Conservation (phyloP, 306 rosid species). For the Sesbania bispinosa region DNA sequence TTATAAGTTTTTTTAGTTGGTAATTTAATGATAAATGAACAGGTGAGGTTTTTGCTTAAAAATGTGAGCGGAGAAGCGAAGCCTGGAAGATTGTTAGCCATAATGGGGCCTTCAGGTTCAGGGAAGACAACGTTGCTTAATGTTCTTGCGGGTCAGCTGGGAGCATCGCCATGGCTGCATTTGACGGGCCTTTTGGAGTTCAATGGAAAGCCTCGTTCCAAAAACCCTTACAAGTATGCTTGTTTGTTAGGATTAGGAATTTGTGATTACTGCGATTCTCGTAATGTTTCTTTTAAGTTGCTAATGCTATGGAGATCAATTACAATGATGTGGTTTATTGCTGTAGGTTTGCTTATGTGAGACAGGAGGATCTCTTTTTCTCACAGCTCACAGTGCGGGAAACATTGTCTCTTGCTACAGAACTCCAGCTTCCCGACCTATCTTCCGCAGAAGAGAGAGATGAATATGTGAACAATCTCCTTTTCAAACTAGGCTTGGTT, state of each 20-base stretch:
- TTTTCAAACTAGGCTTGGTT: constrained; percentile 86
- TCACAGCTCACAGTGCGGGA: constrained; percentile 93
- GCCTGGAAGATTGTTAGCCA: constrained; percentile 81
- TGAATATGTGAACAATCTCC: constrained; percentile 71
- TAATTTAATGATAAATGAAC: not conserved
- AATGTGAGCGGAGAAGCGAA: constrained; percentile 81
- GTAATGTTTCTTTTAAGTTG: not conserved
- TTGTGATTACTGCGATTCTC: constrained; percentile 4
- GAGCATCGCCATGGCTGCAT: constrained; percentile 59
- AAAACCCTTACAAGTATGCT: constrained; percentile 60
- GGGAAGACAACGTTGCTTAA: constrained; percentile 94
- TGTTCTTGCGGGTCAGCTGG: constrained; percentile 78
- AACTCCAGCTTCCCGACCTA: constrained; percentile 71
- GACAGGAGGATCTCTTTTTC: constrained; percentile 92
- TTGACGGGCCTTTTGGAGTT: constrained; percentile 75
- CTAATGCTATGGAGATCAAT: not conserved
- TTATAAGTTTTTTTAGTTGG: not conserved
- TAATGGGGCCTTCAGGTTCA: constrained; percentile 99
- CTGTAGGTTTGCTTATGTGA: constrained; percentile 88
- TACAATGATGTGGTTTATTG: not conserved
- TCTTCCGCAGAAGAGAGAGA: constrained; percentile 67
- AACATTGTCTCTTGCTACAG: constrained; percentile 79
- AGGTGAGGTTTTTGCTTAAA: constrained; percentile 78
- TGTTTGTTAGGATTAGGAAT: not conserved
- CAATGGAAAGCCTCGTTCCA: constrained; percentile 68